Evolutionary conservation across 2,329 filamentous ascomycete species (phyloP), one percentile per base, ranked within the genome.

Genomic region (Teratosphaeria nubilosa): DNA sequence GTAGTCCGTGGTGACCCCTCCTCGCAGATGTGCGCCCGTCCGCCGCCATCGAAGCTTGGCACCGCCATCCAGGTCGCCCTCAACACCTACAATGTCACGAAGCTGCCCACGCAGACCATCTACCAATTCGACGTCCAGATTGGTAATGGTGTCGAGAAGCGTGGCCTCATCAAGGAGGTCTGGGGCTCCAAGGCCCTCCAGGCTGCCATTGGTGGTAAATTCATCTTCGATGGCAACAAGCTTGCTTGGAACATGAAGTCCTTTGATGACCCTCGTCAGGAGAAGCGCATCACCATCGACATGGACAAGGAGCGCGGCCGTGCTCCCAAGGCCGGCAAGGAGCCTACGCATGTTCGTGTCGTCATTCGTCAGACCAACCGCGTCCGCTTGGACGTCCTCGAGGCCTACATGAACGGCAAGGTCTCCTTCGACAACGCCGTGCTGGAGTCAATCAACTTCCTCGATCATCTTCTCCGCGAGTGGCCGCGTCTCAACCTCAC

Each of bases 391-490:
- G 74, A 78, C 3, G 77, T 81, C 0, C 79, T 97, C 0, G 74
- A 80, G 2, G 76, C 78, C 0, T 96, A 92, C 69, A 77, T 95
- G 1, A 67, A 77, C 1, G 79, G 84, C 53, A 75, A 80, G 59
- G 76, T 80, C 22, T 73, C 78, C 1, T 87, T 87, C 71, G 82
- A 87, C 68, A 83, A 82, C 41, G 75, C 80, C 22, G 84, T 92
- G 22, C 79, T 92, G 7, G 88, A 94, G 68, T 86, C 88, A 14
- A 83, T 97, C 72, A 96, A 88, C 70, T 96, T 96, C 68, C 77
- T 96, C 4, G 94, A 99, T 63, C 94, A 99, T 69, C 77, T 92
- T 7, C 78, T 99, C 57, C 88, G 94, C 4, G 85, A 95, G 71
- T 80, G 76, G n/a, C 90, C 94, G 0, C 86, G 86, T 0, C 75